phyloP scores from a whole-genome alignment of 2,329 filamentous ascomycete species.

The Exophiala bonariae region DNA sequence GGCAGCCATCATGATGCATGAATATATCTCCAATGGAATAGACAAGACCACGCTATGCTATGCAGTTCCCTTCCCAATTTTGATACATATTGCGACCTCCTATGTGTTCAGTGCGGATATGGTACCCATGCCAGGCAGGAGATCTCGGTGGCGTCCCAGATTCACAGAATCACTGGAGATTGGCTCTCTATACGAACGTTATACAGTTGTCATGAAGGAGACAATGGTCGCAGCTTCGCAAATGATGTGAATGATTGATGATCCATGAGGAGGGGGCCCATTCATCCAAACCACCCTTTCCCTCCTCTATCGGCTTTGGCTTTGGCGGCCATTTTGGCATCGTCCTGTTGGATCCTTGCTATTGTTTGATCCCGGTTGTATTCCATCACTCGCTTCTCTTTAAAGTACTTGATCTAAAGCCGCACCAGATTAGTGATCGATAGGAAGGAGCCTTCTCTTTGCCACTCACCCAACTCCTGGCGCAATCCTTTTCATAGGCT shows the following conservation, averaged over 20 bases:
- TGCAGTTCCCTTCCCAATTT: background rate
- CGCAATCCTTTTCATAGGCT: conserved; percentile 82
- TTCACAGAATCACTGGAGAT: too few relatives aligned
- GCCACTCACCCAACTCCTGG: conserved; percentile 78
- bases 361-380: conserved; percentile 79
- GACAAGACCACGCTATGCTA: conserved; percentile 7
- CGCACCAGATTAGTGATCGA: background rate
- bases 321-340: conserved; percentile 61
- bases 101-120: too few relatives aligned
- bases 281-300: conserved; percentile 29
- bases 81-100: background rate
- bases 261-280: too few relatives aligned
- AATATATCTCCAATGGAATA: background rate
- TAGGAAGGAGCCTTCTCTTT: background rate
- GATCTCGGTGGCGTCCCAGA: background rate
- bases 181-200: too few relatives aligned
- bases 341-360: conserved; percentile 71
- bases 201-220: too few relatives aligned
- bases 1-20: too few relatives aligned
- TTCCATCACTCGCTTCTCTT: conserved; percentile 92
- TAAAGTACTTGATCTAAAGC: conserved; percentile 87
- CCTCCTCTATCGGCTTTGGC: conserved; percentile 40
- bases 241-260: too few relatives aligned
- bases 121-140: background rate
- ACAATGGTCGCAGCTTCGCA: too few relatives aligned